Evolutionary conservation across 176 grass and related monocot genomes (phyloP), one percentile per base, ranked within the genome.

Genomic region (Cenchrus purpureus): DNA sequence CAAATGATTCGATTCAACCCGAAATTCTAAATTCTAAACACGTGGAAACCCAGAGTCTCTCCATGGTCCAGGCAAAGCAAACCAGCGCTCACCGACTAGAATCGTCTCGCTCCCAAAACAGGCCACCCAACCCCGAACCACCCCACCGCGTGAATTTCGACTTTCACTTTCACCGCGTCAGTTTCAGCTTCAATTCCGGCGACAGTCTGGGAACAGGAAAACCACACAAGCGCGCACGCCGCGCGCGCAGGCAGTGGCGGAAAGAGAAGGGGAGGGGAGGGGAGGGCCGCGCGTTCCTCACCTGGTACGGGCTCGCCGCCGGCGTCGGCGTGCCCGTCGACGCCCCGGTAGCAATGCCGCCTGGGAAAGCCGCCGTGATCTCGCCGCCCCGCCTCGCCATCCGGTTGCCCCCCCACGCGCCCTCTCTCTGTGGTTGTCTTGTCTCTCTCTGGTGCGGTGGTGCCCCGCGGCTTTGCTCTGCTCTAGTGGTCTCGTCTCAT

Each of bases 301-400:
- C 88, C 88, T 90, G 88, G 79, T 86, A 68, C 19, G 88, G 88
- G 79, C 83, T 90, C 22, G 83, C 83, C 65, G 57, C 55, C 55
- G 88, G 83, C 17, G 83, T 63, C 20, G 32, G 73, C 34, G 71
- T 12, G 10, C 46, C 71, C 54, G 71, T 49, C 11, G 66, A 20
- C 20, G 68, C 31, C 48, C 66, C 53, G 31, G 25, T 25, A 25
- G 78, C 37, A 29, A 79, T 88, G 61, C 65, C 59, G 59, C 59
- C 65, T 6, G 79, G 22, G 37, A 46, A 82, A 3, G 60, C 82
- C 73, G 48, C 69, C 51, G 80, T 84, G 81, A 91, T 87, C 68
- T 91, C 89, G 59, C 68, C 34, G 59, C 83, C 75, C 31, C 32
- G 84, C 84, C 84, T 84, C 85, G 61, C 43, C 86, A 82, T 89